Base-by-base conservation (phyloP, 805 yeast genomes). In the Debaryomyces prosopidis region DNA sequence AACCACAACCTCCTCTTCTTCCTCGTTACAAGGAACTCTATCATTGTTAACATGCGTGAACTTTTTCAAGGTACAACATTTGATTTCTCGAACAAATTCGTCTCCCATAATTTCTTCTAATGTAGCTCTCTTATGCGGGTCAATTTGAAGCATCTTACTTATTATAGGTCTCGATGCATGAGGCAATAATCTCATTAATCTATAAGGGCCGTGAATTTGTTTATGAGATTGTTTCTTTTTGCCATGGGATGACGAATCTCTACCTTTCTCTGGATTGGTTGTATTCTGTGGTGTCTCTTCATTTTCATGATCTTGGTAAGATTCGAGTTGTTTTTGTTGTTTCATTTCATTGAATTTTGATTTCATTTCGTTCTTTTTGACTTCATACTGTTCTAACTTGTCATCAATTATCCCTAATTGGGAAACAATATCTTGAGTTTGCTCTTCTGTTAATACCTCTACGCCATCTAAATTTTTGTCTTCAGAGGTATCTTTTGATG, bases 111-210 rank as follows among this genome's bases (percentile, higher is more conserved):
- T 77, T 27, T 85, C 90, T 26, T 77, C 77, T 58, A 87, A 66
- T 1, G 87, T 77, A 1, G 90, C 88, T 57, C 95, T 76, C 46
- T 75, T 69, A 1, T 47, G 45, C 9, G 86, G 83, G 51, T 86
- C 88, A 12, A 85, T 71, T 42, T 74, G 74, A 20, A 87, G 65
- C 82, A 87, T 85, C 47, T 68, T 74, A 18, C 86, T 82, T 26
- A 87, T 72, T 9, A 87, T 71, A 10, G 92, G 94, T 63, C 96
- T 77, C 12, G 94, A 72, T 6, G 92, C 90, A 62, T 87, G 96
- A 4, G 96, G 96, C 31, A 87, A 66, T 41, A 87, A 68, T 66
- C 96, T 79, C 84, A 87, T 80, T 52, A 87, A 69, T 60, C 96
- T 73, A 66, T 87, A 87, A 9, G 94, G 92, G 5, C 96, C 96